These are phyloP conservation scores for Testicularia cyperi DNA, from an alignment of 1,284 basidiomycete genomes.

Conservation along the genomic window DNA sequence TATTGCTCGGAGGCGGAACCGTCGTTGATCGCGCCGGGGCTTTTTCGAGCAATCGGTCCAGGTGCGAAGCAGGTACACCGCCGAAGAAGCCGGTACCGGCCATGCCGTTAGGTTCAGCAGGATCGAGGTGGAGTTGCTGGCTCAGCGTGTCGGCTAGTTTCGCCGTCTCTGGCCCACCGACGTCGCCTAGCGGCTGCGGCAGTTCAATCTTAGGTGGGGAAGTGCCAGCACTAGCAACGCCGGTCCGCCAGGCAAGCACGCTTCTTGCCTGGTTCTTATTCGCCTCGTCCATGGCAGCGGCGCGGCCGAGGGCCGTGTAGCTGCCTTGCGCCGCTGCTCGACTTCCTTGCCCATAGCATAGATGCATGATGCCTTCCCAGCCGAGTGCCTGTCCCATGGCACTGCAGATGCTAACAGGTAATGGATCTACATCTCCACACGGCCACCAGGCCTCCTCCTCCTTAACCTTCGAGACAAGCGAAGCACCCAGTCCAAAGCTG, in stretches of 20 bases:
- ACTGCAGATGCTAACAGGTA: conserved; percentile 40
- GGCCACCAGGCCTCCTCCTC: conserved; percentile 48
- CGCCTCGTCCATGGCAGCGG: conserved; percentile 43
- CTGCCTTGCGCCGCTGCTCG: conserved; percentile 23
- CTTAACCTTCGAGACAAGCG: conserved; percentile 6
- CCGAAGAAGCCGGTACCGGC: too few species aligned
- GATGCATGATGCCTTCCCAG: conserved; percentile 56
- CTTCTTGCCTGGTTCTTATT: conserved; percentile 30
- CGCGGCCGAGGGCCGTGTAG: conserved; percentile 42
- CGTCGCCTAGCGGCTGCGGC: conserved; percentile 1
- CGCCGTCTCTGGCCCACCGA: conserved; percentile 1
- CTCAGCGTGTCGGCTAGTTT: conserved; percentile 3
- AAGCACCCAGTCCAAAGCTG: conserved; percentile 23
- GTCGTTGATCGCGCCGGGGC: conserved; percentile 14
- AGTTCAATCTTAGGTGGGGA: conserved; percentile 11
- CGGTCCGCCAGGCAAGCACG: conserved; percentile 43
- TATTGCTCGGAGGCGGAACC: conserved; percentile 1
- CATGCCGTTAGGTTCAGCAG: too few species aligned
- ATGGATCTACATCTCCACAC: conserved; percentile 45
- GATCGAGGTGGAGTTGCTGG: conserved; percentile 15
- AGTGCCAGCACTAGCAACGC: conserved; percentile 28
- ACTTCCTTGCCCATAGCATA: conserved; percentile 55
- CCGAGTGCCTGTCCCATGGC: conserved; percentile 51
- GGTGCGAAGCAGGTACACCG: conserved; percentile 4
- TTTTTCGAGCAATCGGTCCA: conserved; percentile 13